phyloP scores from a whole-genome alignment of 345 rosid species.

The Laguncularia racemosa region DNA sequence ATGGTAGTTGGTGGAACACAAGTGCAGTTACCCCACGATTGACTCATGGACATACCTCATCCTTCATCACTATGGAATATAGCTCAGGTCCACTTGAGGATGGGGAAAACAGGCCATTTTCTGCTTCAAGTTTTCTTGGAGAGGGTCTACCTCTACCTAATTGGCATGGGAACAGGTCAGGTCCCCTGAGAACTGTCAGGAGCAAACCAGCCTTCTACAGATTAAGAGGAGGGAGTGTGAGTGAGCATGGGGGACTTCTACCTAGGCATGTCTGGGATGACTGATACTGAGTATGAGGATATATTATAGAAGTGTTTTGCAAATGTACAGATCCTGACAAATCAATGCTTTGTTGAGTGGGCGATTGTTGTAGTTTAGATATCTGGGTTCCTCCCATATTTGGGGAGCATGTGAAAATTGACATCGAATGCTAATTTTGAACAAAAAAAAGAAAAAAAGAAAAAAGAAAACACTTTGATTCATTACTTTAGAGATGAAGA shows the following conservation, averaged over 20 bases:
- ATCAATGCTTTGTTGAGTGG: conserved; percentile 7
- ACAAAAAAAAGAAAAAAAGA: too few relatives aligned
- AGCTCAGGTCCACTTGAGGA: conserved; percentile 83
- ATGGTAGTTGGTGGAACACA: conserved; percentile 94
- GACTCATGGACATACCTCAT: conserved; percentile 66
- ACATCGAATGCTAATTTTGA: conserved; percentile 7
- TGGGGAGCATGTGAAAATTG: not conserved
- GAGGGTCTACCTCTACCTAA: conserved; percentile 41
- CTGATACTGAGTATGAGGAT: conserved; percentile 21
- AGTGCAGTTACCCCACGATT: conserved; percentile 58
- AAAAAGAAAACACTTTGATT: not conserved
- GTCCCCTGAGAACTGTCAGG: conserved; percentile 71
- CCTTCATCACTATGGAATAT: conserved; percentile 92
- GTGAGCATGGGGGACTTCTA: conserved; percentile 82
- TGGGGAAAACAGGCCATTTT: conserved; percentile 61
- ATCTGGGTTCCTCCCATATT: conserved; percentile 2
- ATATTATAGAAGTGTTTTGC: conserved; percentile 2
- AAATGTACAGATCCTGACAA: conserved; percentile 28
- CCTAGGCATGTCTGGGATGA: conserved; percentile 31
- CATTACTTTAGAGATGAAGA: conserved; percentile 2
- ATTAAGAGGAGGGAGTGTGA: conserved; percentile 87
- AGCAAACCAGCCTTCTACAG: conserved; percentile 64
- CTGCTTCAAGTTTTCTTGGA: conserved; percentile 45
- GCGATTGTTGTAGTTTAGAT: conserved; percentile 14
- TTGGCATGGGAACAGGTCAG: conserved; percentile 79